Evolutionary conservation across 163 green algal species (phyloP), one percentile per base, ranked within the genome.

Genomic region (Chloromonas sp.): DNA sequence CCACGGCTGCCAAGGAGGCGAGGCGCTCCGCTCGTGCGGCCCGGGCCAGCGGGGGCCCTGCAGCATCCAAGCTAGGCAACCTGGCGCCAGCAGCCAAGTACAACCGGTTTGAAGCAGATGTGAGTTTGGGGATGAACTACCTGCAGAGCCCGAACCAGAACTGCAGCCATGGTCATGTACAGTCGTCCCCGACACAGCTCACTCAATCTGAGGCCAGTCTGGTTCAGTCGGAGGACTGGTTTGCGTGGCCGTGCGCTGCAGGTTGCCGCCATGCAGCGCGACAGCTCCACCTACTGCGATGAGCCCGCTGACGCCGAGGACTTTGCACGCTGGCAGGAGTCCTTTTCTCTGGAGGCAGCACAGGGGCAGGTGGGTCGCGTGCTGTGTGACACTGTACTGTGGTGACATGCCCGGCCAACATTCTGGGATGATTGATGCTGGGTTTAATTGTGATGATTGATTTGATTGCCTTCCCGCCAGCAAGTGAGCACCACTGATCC

Each of bases 201-300:
- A 36, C 36, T 36, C 36, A 36, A 36, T 36, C 36, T 36, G 36
- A 36, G 36, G 36, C 36, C 36, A 36, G 36, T 36, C 36, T 36
- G 36, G 36, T 36, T 36, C 36, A 36, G 36, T 36, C 36, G 36
- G 36, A 36, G 36, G 36, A 36, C 36, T 36, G 36, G 36, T 36
- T 36, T 36, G 36, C 36, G 36, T 36, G 36, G 36, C 36, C 36
- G 36, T 79, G 2, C 13, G 13, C 11, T 66, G 2, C 87, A 98
- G 89, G 91, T 99, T 57, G 91, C 85, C 5, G 92, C 94, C 2
- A 98, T 99, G 94, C 96, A 99, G 92, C 92, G 96, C 60, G 95
- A 98, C 90, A 97, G 92, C 87, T 87, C 77, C 79, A 99, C 96
- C 15, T 99, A 99, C 89, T 98, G 95, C 82, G 95, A 99, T 79